phyloP scores from a whole-genome alignment of 257 asterid genomes.

The Verbena officinalis region DNA sequence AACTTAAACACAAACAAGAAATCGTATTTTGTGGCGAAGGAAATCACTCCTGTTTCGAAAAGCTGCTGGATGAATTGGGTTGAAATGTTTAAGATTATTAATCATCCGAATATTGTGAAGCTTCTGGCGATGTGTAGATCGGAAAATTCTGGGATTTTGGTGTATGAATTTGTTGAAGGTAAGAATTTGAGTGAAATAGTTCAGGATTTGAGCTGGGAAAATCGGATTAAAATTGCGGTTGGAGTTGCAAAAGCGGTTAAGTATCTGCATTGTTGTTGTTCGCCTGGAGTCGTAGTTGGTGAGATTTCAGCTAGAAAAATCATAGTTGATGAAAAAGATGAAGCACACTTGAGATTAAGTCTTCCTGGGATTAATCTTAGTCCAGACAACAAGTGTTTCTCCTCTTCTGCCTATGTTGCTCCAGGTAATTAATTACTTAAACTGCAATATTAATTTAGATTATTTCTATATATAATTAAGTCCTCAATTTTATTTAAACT shows the following conservation, averaged over 20 bases:
- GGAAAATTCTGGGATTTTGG: slow-evolving; percentile 54
- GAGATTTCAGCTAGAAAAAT: slow-evolving; percentile 47
- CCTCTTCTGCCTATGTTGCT: slow-evolving; percentile 50
- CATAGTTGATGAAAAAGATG: slow-evolving; percentile 55
- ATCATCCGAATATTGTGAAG: slow-evolving; percentile 67
- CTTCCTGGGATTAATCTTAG: slow-evolving; percentile 31
- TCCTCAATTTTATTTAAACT: no score
- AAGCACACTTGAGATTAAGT: slow-evolving; percentile 50
- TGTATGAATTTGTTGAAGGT: slow-evolving; percentile 67
- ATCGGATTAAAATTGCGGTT: slow-evolving; percentile 58
- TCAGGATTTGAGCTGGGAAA: slow-evolving; percentile 49
- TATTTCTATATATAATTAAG: no score
- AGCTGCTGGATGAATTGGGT: slow-evolving; percentile 42
- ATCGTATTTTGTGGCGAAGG: slow-evolving; percentile 43
- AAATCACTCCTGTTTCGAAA: slow-evolving; percentile 28
- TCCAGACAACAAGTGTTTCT: slow-evolving; percentile 40
- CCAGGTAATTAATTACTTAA: slow-evolving; percentile 51
- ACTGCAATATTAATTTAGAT: no score
- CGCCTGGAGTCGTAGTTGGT: slow-evolving; percentile 53
- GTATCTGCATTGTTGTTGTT: slow-evolving; percentile 55
- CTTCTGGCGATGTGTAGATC: slow-evolving; percentile 66
- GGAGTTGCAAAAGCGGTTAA: slow-evolving; percentile 64
- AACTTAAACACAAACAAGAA: slow-evolving; percentile 13
- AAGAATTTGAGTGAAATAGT: slow-evolving; percentile 50
- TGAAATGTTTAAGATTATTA: slow-evolving; percentile 34